Conservation (phyloP, 495 filamentous ascomycete genomes). For the Penicillium egyptiacum region DNA sequence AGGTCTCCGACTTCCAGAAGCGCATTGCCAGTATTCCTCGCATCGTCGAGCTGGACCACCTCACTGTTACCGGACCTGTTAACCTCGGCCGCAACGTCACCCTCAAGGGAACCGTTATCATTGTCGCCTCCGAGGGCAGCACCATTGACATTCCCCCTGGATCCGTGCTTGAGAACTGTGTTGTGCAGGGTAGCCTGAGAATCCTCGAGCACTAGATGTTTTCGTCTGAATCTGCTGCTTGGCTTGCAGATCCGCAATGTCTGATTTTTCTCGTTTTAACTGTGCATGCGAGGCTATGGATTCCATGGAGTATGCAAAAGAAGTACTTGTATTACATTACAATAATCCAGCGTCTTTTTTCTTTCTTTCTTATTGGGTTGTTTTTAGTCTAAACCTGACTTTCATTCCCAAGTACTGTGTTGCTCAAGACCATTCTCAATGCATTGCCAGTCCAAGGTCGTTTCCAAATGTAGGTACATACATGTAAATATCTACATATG, state of each 20-base stretch:
- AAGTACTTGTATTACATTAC: constrained; percentile 35
- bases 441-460: constrained; percentile 6
- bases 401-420: constrained; percentile 20
- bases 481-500: background rate
- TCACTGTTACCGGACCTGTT: constrained; percentile 95
- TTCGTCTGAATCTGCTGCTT: constrained; percentile 7
- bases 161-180: constrained; percentile 96
- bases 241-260: background rate
- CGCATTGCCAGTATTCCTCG: constrained; percentile 94
- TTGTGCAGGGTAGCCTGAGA: constrained; percentile 96
- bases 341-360: constrained; percentile 35
- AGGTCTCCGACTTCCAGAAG: constrained; percentile 99
- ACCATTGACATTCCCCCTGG: constrained; percentile 98
- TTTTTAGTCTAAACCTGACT: constrained; percentile 18
- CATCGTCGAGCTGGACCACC: constrained; percentile 96
- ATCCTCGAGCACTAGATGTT: constrained; percentile 79
- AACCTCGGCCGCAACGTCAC: constrained; percentile 94
- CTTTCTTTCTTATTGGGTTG: constrained; percentile 16
- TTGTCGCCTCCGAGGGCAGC: constrained; percentile 95
- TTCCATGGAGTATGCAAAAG: constrained; percentile 35
- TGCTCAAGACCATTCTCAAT: constrained; percentile 16
- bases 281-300: constrained; percentile 36
- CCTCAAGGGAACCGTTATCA: constrained; percentile 99
- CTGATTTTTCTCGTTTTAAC: constrained; percentile 21
- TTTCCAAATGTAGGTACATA: background rate